phyloP scores from a whole-genome alignment of 148 eudicot species.

The Euryodendron excelsum region DNA sequence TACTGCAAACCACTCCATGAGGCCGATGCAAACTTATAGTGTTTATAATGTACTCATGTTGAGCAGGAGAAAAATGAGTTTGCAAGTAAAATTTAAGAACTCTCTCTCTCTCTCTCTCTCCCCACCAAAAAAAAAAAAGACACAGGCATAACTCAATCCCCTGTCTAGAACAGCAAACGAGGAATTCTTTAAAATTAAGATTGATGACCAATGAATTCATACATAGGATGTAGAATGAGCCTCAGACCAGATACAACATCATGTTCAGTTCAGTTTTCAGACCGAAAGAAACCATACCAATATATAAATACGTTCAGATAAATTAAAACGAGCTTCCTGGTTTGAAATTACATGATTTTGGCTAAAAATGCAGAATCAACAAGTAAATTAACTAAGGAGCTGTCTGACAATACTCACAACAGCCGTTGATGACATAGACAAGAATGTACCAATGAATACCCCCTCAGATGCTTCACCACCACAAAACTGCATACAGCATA shows the following conservation, averaged over 20 bases:
- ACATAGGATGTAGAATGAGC: not conserved
- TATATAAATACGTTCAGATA: not conserved
- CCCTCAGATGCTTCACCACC: constrained; percentile 60
- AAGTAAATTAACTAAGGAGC: not conserved
- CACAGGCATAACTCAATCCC: no score
- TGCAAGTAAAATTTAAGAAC: no score
- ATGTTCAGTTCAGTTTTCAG: not conserved
- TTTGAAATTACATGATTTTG: not conserved
- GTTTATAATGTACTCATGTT: no score
- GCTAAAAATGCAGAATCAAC: not conserved
- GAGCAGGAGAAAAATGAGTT: no score
- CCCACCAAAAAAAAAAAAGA: no score
- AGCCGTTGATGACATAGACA: constrained; percentile 69
- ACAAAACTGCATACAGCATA: constrained; percentile 52
- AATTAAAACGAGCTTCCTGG: not conserved
- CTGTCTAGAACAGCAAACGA: no score
- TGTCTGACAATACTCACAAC: constrained; percentile 34
- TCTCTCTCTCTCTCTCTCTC: no score
- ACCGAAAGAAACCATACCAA: not conserved
- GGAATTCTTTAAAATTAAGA: no score
- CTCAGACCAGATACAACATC: not conserved
- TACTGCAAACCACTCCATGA: not conserved
- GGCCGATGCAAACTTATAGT: no score
- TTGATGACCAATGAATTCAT: not conserved
- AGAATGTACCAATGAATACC: constrained; percentile 52